A percentile compares a stretch with the other conserved stretches of the same genome.
phyloP scores from a whole-genome alignment of 2,329 filamentous ascomycete species.

The Cryphonectria japonica region DNA sequence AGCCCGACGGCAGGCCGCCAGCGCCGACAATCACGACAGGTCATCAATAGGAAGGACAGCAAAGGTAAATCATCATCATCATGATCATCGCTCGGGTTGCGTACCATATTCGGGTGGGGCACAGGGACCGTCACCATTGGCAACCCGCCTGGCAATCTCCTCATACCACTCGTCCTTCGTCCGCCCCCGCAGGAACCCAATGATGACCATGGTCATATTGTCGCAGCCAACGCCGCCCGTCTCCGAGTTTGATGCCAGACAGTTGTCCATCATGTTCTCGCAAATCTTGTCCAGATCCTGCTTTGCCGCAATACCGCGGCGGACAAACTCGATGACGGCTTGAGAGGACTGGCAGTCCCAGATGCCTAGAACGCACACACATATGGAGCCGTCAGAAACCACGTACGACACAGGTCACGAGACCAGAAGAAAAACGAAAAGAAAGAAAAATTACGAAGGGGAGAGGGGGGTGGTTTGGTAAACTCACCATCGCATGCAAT shows the following conservation, averaged over 20 bases:
- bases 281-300: conserved; percentile 94
- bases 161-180: conserved; percentile 99
- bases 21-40: not conserved
- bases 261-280: conserved; percentile 99
- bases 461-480: not conserved
- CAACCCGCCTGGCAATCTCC: conserved; percentile 89
- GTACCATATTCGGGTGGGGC: conserved; percentile 99
- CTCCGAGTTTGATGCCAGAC: conserved; percentile 95
- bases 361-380: conserved; percentile 71
- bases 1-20: not conserved
- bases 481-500: conserved; percentile 86
- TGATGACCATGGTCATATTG: conserved; percentile 98
- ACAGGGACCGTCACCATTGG: conserved; percentile 95
- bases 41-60: conserved; percentile 3
- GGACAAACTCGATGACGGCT: conserved; percentile 94
- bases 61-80: not conserved
- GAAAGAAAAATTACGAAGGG: not conserved
- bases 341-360: conserved; percentile 99
- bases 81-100: conserved; percentile 48
- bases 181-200: conserved; percentile 88
- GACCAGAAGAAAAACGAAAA: too few relatives aligned
- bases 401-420: not conserved
- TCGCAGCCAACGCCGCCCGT: conserved; percentile 97
- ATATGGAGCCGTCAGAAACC: not conserved
- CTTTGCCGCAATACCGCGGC: conserved; percentile 93